These are phyloP conservation scores for Tuber aestivum DNA, from an alignment of 495 filamentous ascomycete species.

Conservation along the genomic window DNA sequence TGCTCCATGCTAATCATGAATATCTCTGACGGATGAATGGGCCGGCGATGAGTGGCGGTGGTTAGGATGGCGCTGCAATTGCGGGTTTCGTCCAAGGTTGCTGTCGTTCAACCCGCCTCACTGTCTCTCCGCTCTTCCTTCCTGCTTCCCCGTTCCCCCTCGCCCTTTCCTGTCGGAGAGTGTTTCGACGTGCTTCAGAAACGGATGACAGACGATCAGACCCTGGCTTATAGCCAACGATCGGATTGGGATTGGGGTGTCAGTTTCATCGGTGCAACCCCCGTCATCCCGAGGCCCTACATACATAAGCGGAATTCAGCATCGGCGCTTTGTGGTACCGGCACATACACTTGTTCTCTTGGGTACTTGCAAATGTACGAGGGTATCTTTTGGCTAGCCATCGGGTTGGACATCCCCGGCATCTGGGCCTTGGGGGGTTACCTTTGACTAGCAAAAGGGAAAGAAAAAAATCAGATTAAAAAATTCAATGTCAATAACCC, in stretches of 20 bases:
- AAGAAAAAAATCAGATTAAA: background rate
- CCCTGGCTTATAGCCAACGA: background rate
- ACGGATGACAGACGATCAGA: slow-evolving; percentile 2
- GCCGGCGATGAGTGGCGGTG: background rate
- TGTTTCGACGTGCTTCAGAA: slow-evolving; percentile 4
- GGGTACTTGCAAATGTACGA: background rate
- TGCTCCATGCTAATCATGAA: background rate
- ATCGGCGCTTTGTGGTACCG: slow-evolving; percentile 31
- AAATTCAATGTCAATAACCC: background rate
- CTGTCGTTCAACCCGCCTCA: background rate
- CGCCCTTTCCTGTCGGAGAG: background rate
- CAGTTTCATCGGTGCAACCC: background rate
- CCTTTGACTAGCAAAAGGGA: background rate
- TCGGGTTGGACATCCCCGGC: background rate
- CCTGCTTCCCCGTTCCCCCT: background rate
- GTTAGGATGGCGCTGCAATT: background rate
- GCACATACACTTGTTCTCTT: background rate
- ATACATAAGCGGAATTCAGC: slow-evolving; percentile 34
- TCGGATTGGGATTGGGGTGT: slow-evolving; percentile 30
- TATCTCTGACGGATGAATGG: background rate
- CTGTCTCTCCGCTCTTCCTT: background rate
- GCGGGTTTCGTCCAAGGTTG: background rate
- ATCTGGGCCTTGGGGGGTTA: background rate
- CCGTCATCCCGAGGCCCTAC: slow-evolving; percentile 26
- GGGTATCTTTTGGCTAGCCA: background rate